Base-by-base conservation (phyloP, 106 monocot genomes). In the Vanilla planifolia region DNA sequence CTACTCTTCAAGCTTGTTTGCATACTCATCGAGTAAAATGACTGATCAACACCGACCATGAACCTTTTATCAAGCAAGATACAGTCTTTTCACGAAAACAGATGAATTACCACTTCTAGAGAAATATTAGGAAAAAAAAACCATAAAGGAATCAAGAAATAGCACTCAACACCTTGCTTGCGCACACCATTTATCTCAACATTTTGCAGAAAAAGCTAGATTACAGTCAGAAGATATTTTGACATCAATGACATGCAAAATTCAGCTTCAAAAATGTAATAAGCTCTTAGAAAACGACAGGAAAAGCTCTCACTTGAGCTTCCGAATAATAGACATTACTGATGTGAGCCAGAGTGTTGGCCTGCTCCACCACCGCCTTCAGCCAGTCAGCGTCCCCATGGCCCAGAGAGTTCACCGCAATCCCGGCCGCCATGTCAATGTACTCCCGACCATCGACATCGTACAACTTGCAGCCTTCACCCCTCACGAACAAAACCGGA, bases 351-450 rank as follows among this genome's bases (percentile, higher is more conserved):
- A 95, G 71, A 2, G 30, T 79, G 9, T 13, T 50, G 2, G 78
- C 86, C 73, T 95, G 89, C 20, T 89, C 83, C n/a, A 33, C 63
- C 22, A 86, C 66, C 19, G 75, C 86, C 43, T 73, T 43, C 23
- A 72, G 57, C 85, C 86, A 80, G 42, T 84, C 86, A 6, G 71
- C 64, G 29, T 95, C 86, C 3, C 73, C 48, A 46, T 95, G 83
- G 53, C 94, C 94, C 40, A 95, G 79, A 16, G 94, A 69, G 46
- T 78, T 95, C 27, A 95, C 94, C 1, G 94, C 89, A 42, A 95
- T 89, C 25, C 94, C 94, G 0, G 83, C 83, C 8, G 80, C 51
- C 86, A 95, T 61, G 59, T 89, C 94, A 44, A 95, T 50, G 43
- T 89, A 95, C 78, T 95, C 94, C 32, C 44, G 59, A 30, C 89